Conservation (phyloP, 2,329 filamentous ascomycete species). For the Penicillium expansum region DNA sequence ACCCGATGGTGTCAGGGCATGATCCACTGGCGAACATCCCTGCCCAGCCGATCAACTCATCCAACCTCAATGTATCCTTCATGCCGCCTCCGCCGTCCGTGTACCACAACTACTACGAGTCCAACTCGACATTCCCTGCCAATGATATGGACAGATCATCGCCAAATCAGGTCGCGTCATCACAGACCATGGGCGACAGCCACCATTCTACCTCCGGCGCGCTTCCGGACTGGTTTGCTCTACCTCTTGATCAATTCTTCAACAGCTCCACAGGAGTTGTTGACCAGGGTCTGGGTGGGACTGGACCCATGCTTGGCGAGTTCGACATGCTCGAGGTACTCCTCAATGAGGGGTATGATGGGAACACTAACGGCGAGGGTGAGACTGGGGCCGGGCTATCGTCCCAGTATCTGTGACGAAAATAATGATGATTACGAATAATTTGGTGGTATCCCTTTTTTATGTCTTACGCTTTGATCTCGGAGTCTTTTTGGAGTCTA, state of each 20-base stretch:
- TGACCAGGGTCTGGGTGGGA: conserved; percentile 57
- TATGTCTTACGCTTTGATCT: neutral
- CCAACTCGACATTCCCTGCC: conserved; percentile 33
- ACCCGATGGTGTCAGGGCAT: conserved; percentile 30
- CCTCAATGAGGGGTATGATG: conserved; percentile 43
- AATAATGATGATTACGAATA: conserved; percentile 2
- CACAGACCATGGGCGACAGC: conserved; percentile 29
- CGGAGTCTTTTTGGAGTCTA: neutral
- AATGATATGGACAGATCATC: conserved; percentile 31
- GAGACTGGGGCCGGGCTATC: conserved; percentile 19
- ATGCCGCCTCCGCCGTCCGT: conserved; percentile 48
- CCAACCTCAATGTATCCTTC: conserved; percentile 46
- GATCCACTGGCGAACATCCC: conserved; percentile 46
- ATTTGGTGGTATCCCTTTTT: neutral
- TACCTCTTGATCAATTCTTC: conserved; percentile 61
- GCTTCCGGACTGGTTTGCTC: conserved; percentile 58
- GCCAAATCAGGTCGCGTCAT: conserved; percentile 27
- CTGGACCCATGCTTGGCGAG: conserved; percentile 60
- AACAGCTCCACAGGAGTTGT: conserved; percentile 46
- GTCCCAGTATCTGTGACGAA: conserved; percentile 29
- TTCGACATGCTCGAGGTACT: conserved; percentile 51
- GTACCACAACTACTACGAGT: conserved; percentile 47
- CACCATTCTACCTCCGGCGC: conserved; percentile 25
- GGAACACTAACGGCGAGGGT: conserved; percentile 23
- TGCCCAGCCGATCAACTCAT: conserved; percentile 45